Percentiles rank a stretch among this genome's conserved stretches.
phyloP scores from a whole-genome alignment of 1,139 yeast genomes.

The Williopsis jadinii region DNA sequence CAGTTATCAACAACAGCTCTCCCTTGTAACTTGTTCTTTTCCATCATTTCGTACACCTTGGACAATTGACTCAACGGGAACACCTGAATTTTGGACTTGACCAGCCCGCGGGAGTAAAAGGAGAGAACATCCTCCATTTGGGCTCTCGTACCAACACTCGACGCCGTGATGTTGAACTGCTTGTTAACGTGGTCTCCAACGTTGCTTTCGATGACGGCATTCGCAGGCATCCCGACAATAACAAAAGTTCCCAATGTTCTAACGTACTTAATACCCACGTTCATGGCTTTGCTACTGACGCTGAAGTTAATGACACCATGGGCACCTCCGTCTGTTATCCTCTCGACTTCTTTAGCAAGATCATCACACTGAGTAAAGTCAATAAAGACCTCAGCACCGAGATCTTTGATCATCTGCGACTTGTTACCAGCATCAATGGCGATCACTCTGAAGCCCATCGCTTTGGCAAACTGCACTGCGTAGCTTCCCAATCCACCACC shows the following conservation, averaged over 20 bases:
- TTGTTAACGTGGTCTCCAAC: constrained; percentile 37
- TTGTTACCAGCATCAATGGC: constrained; percentile 61
- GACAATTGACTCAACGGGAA: constrained; percentile 51
- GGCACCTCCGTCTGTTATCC: constrained; percentile 49
- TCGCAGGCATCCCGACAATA: constrained; percentile 44
- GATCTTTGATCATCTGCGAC: constrained; percentile 35
- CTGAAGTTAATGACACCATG: constrained; percentile 58
- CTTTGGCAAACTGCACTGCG: constrained; percentile 58
- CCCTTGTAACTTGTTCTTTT: constrained; percentile 56
- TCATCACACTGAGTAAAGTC: constrained; percentile 47
- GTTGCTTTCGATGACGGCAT: constrained; percentile 34
- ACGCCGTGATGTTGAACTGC: constrained; percentile 36
- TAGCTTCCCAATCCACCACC: constrained; percentile 65
- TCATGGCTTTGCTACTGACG: constrained; percentile 46
- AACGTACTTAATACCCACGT: constrained; percentile 42
- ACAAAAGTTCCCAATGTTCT: constrained; percentile 42
- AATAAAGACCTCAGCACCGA: constrained; percentile 51
- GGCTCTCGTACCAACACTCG: constrained; percentile 45
- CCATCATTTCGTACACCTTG: constrained; percentile 51
- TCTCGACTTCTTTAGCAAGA: constrained; percentile 37
- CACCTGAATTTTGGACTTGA: constrained; percentile 41
- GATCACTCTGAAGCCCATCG: constrained; percentile 57
- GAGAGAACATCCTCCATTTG: constrained; percentile 43
- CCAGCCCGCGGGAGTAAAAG: constrained; percentile 39
- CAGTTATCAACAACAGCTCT: constrained; percentile 56